Conservation (phyloP, 1,284 basidiomycete species). For the Ganoderma lingzhi region DNA sequence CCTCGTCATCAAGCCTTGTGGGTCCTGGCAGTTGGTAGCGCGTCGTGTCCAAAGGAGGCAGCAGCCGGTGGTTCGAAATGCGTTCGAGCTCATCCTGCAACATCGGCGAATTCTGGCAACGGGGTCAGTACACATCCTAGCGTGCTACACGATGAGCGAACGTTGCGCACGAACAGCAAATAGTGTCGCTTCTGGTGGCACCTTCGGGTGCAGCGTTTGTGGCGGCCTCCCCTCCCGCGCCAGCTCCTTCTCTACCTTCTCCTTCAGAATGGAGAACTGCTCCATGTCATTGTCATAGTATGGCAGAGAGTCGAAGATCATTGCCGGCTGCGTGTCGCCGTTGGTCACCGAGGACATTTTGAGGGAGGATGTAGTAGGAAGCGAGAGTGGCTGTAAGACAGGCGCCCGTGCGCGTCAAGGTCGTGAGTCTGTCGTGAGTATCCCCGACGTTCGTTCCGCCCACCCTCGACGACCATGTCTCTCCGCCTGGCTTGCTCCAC, state of each 20-base stretch:
- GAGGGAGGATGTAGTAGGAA: conserved; percentile 24
- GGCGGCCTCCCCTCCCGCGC: conserved; percentile 68
- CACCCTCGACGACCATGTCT: conserved; percentile 53
- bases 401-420: conserved; percentile 30
- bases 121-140: background rate
- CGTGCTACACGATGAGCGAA: background rate
- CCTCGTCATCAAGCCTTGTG: conserved; percentile 69
- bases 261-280: conserved; percentile 71
- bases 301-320: conserved; percentile 85
- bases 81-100: conserved; percentile 78
- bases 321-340: conserved; percentile 24
- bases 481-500: conserved; percentile 56
- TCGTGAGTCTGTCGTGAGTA: conserved; percentile 18
- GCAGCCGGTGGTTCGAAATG: conserved; percentile 73
- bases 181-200: conserved; percentile 73
- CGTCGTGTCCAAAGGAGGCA: conserved; percentile 79
- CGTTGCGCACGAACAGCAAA: conserved; percentile 65
- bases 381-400: conserved; percentile 18
- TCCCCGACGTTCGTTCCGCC: conserved; percentile 23
- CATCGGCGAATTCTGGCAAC: conserved; percentile 64
- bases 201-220: conserved; percentile 66
- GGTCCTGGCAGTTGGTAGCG: conserved; percentile 84
- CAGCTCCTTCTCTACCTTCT: conserved; percentile 78
- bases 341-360: conserved; percentile 30
- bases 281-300: conserved; percentile 96